phyloP scores from a whole-genome alignment of 2,329 filamentous ascomycete species.

The Tolypocladium album region DNA sequence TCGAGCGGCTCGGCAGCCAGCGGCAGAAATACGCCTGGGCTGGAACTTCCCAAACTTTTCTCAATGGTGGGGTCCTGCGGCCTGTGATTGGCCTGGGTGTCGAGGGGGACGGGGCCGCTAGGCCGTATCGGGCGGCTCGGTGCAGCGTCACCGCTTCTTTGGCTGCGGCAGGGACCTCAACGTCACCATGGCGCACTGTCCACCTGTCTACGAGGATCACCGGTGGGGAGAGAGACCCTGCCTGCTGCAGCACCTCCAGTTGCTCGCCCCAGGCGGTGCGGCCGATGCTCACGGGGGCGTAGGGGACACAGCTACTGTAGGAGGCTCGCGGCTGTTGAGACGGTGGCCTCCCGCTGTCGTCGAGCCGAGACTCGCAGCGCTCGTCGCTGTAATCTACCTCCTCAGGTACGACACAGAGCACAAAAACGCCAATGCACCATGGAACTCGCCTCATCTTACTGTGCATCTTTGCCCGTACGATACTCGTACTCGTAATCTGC shows the following conservation, averaged over 20 bases:
- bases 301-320: no score
- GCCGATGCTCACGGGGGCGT: not conserved
- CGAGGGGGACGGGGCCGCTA: constrained; percentile 3
- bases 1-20: constrained; percentile 3
- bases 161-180: not conserved
- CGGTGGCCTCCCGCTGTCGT: no score
- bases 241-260: not conserved
- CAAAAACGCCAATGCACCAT: no score
- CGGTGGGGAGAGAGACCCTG: no score
- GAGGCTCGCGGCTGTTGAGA: no score
- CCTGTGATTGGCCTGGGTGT: constrained; percentile 8
- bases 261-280: not conserved
- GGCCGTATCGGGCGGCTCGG: not conserved
- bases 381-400: no score
- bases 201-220: no score
- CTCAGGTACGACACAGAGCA: no score
- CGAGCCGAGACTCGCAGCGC: no score
- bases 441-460: no score
- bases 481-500: not conserved
- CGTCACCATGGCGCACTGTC: not conserved
- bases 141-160: constrained; percentile 6
- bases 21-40: constrained; percentile 4
- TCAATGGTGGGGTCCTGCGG: constrained; percentile 9
- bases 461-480: not conserved
- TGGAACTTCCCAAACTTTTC: constrained; percentile 9